Percentiles rank a stretch among this genome's conserved stretches.
phyloP scores from a whole-genome alignment of 2,329 filamentous ascomycete genomes.

The Colletotrichum lini region DNA sequence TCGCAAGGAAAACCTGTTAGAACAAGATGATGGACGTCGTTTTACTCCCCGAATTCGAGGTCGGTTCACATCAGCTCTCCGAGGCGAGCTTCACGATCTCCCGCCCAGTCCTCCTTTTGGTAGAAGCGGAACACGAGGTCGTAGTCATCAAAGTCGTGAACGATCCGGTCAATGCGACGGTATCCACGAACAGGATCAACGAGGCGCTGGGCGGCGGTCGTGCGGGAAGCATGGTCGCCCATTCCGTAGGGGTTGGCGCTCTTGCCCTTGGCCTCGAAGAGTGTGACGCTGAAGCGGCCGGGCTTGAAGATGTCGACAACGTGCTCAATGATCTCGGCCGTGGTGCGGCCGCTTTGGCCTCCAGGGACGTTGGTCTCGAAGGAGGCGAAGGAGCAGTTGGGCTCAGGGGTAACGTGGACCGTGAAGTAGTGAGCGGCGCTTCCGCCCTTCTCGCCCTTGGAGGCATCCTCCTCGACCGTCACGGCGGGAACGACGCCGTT shows the following conservation, averaged over 20 bases:
- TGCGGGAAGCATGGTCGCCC: slow-evolving; percentile 57
- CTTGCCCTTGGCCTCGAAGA: slow-evolving; percentile 89
- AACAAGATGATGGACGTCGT: background rate
- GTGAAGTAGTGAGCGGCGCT: slow-evolving; percentile 91
- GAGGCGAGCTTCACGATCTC: slow-evolving; percentile 66
- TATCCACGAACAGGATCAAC: slow-evolving; percentile 91
- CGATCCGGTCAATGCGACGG: slow-evolving; percentile 90
- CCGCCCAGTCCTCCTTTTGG: slow-evolving; percentile 85
- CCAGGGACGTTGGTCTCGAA: slow-evolving; percentile 99
- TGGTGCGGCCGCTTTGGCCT: slow-evolving; percentile 88
- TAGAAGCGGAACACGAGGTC: slow-evolving; percentile 98
- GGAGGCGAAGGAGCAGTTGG: slow-evolving; percentile 95
- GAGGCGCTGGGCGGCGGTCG: slow-evolving; percentile 60
- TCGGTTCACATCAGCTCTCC: slow-evolving; percentile 62
- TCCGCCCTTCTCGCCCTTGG: slow-evolving; percentile 51
- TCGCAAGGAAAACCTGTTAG: background rate
- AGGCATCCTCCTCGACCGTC: slow-evolving; percentile 62
- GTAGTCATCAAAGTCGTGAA: slow-evolving; percentile 97
- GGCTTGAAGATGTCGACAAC: slow-evolving; percentile 97
- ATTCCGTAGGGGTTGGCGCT: slow-evolving; percentile 58
- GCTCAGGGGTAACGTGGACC: slow-evolving; percentile 97
- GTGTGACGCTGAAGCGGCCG: slow-evolving; percentile 95
- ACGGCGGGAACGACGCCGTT: slow-evolving; percentile 94
- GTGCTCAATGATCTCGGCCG: slow-evolving; percentile 91
- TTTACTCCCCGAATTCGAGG: background rate